These are phyloP conservation scores for Rhodomyrtus psidioides DNA, from an alignment of 441 rosid species.

Conservation along the genomic window DNA sequence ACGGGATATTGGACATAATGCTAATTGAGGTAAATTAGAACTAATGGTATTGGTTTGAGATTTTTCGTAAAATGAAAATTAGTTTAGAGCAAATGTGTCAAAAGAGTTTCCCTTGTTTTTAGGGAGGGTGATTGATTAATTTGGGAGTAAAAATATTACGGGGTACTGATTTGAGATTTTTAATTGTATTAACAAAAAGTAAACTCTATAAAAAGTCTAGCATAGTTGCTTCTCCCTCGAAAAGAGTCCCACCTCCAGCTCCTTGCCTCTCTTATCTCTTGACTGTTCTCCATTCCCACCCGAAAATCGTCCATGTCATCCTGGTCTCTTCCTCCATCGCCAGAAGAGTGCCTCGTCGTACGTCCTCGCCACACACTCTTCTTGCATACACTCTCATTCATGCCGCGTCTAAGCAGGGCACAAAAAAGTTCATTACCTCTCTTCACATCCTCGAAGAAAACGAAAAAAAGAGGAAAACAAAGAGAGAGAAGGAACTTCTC, in stretches of 20 bases:
- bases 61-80: too few relatives aligned
- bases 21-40: too few relatives aligned
- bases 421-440: neutral
- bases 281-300: neutral
- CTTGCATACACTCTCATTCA: accelerated
- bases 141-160: too few relatives aligned
- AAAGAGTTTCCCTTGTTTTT: too few relatives aligned
- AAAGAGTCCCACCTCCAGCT: neutral
- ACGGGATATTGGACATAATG: too few relatives aligned
- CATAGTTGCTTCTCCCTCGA: neutral
- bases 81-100: too few relatives aligned
- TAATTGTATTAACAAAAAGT: too few relatives aligned
- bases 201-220: neutral
- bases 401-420: neutral
- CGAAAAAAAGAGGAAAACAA: accelerated
- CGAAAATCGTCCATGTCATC: neutral
- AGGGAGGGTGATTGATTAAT: too few relatives aligned
- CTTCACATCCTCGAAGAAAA: neutral
- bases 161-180: too few relatives aligned
- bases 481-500: neutral
- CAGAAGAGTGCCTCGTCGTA: neutral
- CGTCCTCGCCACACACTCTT: neutral
- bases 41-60: too few relatives aligned
- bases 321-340: neutral
- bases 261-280: neutral